A percentile compares a stretch with the other conserved stretches of the same genome.
Conservation (phyloP, 768 basidiomycete species). For the Cyclocybe cylindracea region DNA sequence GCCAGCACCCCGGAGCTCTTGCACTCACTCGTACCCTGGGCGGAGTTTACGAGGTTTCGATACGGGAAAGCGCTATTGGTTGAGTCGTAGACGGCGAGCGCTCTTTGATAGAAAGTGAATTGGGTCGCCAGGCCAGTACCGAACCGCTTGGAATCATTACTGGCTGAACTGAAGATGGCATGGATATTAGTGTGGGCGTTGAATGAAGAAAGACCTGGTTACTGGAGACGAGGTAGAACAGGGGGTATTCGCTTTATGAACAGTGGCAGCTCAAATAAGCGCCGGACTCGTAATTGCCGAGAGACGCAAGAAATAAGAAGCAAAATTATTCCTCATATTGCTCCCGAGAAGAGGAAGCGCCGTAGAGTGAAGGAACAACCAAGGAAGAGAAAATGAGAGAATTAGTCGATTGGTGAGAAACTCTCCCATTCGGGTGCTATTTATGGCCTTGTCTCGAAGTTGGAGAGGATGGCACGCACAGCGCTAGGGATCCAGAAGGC, state of each 20-base stretch:
- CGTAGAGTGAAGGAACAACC: not conserved
- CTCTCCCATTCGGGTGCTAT: no score
- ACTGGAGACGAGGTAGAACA: conserved; percentile 36
- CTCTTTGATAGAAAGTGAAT: conserved; percentile 34
- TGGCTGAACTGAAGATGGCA: conserved; percentile 18
- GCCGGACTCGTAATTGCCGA: conserved; percentile 1
- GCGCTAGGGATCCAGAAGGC: no score
- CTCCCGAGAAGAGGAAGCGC: no score
- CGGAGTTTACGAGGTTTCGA: conserved; percentile 19
- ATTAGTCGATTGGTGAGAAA: no score
- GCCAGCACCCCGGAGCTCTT: conserved; percentile 25
- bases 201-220: conserved; percentile 3
- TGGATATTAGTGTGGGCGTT: not conserved
- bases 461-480: no score
- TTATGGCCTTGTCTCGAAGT: no score
- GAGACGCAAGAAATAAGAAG: conserved; percentile 4
- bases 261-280: conserved; percentile 10
- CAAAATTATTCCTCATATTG: not conserved
- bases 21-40: conserved; percentile 23
- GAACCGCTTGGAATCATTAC: conserved; percentile 24
- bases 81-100: conserved; percentile 19
- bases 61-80: conserved; percentile 12
- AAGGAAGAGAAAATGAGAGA: not conserved
- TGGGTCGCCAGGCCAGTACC: conserved; percentile 21
- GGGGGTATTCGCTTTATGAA: conserved; percentile 32